Evolutionary conservation across 1,284 basidiomycete genomes (phyloP).

Genomic region (Singerocomus rubriflavus): DNA sequence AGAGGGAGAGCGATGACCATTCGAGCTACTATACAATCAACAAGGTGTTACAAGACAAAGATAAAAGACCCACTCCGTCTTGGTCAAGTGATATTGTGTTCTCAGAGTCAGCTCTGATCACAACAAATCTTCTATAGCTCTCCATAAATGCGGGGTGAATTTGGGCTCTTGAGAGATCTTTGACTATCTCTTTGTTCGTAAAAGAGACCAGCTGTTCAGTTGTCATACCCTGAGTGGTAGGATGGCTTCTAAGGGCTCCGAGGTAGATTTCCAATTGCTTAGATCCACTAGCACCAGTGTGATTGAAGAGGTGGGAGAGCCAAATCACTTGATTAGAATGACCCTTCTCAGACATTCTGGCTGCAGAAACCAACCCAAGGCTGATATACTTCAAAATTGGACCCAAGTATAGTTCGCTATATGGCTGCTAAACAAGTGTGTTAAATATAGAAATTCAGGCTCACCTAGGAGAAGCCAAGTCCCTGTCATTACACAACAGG

Average conservation of each 20-base stretch:
- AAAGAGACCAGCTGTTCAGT: slow-evolving; percentile 16
- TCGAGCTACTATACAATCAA: slow-evolving; percentile 36
- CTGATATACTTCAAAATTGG: slow-evolving; percentile 24
- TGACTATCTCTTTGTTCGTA: slow-evolving; percentile 24
- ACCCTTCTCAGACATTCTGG: slow-evolving; percentile 17
- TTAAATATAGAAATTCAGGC: slow-evolving; percentile 13
- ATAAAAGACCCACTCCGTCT: slow-evolving; percentile 33
- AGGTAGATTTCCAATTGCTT: slow-evolving; percentile 20
- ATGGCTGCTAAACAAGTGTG: neutral
- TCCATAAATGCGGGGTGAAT: slow-evolving; percentile 55
- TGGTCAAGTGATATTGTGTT: slow-evolving; percentile 24
- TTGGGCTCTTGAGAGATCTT: slow-evolving; percentile 29
- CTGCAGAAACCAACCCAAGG: slow-evolving; percentile 22
- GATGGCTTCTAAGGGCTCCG: slow-evolving; percentile 10
- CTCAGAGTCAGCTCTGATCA: slow-evolving; percentile 43
- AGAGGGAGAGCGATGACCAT: slow-evolving; percentile 32
- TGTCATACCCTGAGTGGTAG: slow-evolving; percentile 13
- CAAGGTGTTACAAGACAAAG: neutral
- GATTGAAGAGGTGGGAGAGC: slow-evolving; percentile 19
- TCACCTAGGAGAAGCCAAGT: slow-evolving; percentile 28
- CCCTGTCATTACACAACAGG: slow-evolving; percentile 24
- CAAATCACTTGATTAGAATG: slow-evolving; percentile 13
- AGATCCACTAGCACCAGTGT: slow-evolving; percentile 4
- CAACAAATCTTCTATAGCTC: slow-evolving; percentile 58
- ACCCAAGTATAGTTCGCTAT: slow-evolving; percentile 20